Base-by-base conservation (phyloP, 106 monocot genomes). In the Posidonia australis region DNA sequence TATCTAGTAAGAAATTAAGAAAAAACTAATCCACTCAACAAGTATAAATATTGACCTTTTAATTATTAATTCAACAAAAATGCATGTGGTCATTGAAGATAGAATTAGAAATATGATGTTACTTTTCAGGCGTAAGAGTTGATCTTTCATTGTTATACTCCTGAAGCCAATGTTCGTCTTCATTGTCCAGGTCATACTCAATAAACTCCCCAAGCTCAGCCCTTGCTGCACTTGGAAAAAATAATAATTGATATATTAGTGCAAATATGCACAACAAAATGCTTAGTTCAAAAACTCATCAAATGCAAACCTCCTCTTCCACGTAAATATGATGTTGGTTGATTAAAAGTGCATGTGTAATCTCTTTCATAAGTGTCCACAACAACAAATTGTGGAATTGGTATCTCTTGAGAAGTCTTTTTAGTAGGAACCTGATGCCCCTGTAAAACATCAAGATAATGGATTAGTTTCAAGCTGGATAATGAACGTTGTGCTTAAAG, bases 281-380 rank as follows among this genome's bases (percentile, higher is more conserved):
- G 10, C n/a, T 13, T 19, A 62, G 19, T 62, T 42, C 42, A 36
- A n/a, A 22, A 55, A 62, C 17, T 1, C 47, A 60, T 48, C 51
- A 46, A 42, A 1, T 55, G 65, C 72, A 66, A 68, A 99, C 98
- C 91, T 88, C 98, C 98, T 83, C 98, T 82, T 63, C 77, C 87
- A 70, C 98, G 98, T 62, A 99, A 58, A 69, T 99, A 99, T 63
- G 87, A 91, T 51, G 82, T 75, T 26, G 87, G 78, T 71, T 91
- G 98, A 16, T 55, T 49, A 57, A 99, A 99, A 20, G 91, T 91
- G 63, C 79, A 63, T 1, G 87, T 75, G 71, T 99, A 99, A 72
- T 91, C 91, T 69, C 85, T 83, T 85, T 99, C 98, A 77, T 99
- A 99, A 36, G 87, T 83, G 14, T 88, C 91, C 64, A 88, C 98